These are phyloP conservation scores for Agaricus sinodeliciosus DNA, from an alignment of 768 basidiomycete genomes.

Conservation along the genomic window DNA sequence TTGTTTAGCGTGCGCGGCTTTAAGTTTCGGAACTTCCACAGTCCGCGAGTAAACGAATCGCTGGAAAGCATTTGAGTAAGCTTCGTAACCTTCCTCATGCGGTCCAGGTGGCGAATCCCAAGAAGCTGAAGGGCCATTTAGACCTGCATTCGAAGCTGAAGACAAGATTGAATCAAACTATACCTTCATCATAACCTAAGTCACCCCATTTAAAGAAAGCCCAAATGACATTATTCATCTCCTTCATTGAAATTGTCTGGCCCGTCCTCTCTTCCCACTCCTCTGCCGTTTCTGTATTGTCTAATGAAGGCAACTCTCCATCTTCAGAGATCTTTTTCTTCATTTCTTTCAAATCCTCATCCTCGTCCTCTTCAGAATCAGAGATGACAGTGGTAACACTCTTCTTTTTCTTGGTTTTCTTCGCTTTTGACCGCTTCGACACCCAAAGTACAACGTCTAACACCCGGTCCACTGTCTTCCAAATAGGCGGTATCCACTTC, in stretches of 20 bases:
- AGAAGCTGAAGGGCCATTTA: constrained; percentile 46
- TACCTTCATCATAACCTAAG: constrained; percentile 88
- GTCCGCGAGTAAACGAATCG: constrained; percentile 56
- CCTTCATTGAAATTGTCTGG: constrained; percentile 33
- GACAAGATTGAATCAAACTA: constrained; percentile 14
- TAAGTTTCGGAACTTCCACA: constrained; percentile 52
- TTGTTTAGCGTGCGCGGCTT: constrained; percentile 29
- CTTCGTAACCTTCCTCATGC: constrained; percentile 49
- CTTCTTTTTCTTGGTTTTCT: constrained; percentile 17
- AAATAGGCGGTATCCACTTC: constrained; percentile 62
- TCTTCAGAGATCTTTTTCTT: constrained; percentile 35
- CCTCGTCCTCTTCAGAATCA: constrained; percentile 23
- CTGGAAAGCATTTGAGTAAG: constrained; percentile 62
- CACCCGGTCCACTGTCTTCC: constrained; percentile 92
- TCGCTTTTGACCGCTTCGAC: constrained; percentile 19
- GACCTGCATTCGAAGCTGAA: neutral
- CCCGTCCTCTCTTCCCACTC: constrained; percentile 50
- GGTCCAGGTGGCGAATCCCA: constrained; percentile 85
- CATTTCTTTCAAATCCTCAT: constrained; percentile 24
- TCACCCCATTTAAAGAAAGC: constrained; percentile 92
- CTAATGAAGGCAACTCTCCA: constrained; percentile 58
- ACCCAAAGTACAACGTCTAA: constrained; percentile 72
- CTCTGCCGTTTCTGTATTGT: constrained; percentile 51
- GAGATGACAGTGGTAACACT: constrained; percentile 23
- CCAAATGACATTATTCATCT: constrained; percentile 66